Evolutionary conservation across 352 stramenopile species (phyloP).

Genomic region (Pythium oligandrum): DNA sequence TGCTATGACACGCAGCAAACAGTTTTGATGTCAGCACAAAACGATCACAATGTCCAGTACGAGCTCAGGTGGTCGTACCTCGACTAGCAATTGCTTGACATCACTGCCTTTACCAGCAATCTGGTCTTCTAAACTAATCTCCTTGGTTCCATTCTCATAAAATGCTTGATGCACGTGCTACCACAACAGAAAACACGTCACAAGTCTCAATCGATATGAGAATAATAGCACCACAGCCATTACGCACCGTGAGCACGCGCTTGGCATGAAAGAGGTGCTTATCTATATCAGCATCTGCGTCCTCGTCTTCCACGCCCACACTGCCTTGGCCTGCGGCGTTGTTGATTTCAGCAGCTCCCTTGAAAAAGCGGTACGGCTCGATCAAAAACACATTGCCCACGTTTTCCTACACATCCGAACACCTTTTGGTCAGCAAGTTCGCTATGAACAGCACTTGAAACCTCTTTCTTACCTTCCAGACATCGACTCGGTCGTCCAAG

Average conservation of each 20-base stretch:
- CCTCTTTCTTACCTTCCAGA: constrained; percentile 58
- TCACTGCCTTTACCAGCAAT: constrained; percentile 62
- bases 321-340: constrained; percentile 61
- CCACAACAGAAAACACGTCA: not conserved
- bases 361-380: constrained; percentile 83
- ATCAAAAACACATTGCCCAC: constrained; percentile 85
- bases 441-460: constrained; percentile 2
- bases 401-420: constrained; percentile 42
- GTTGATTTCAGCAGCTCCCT: constrained; percentile 78
- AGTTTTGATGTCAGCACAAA: not conserved
- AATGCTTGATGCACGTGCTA: constrained; percentile 60
- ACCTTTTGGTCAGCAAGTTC: not conserved
- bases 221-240: constrained; percentile 1
- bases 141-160: constrained; percentile 41
- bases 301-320: constrained; percentile 33
- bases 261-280: constrained; percentile 50
- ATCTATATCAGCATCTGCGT: constrained; percentile 25
- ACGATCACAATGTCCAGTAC: constrained; percentile 2
- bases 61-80: constrained; percentile 24
- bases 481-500: constrained; percentile 79
- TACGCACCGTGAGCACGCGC: constrained; percentile 48
- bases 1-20: constrained; percentile 25
- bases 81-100: constrained; percentile 60
- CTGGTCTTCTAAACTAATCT: constrained; percentile 60
- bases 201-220: not conserved